phyloP scores from a whole-genome alignment of 805 yeast species.

The Saitoella complicata region DNA sequence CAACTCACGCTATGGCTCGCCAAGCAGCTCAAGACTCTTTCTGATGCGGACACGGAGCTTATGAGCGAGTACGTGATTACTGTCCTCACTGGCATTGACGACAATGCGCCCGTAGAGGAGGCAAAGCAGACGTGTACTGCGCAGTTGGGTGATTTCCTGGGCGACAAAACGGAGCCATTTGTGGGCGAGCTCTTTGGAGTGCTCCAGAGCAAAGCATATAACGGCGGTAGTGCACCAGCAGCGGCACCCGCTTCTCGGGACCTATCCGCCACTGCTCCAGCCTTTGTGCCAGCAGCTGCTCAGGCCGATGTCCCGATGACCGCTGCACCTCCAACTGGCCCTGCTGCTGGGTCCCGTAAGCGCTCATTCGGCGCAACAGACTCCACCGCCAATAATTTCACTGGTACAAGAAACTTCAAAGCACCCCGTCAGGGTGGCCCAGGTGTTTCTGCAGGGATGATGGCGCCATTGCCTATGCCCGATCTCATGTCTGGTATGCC shows the following conservation, averaged over 20 bases:
- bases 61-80: slow-evolving; percentile 31
- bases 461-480: neutral
- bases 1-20: too few species aligned
- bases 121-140: slow-evolving; percentile 19
- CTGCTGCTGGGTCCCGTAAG: neutral
- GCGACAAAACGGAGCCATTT: slow-evolving; percentile 16
- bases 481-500: neutral
- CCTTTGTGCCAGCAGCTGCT: neutral
- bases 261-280: slow-evolving; percentile 1
- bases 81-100: slow-evolving; percentile 18
- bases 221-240: neutral
- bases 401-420: too few species aligned
- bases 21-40: slow-evolving; percentile 1
- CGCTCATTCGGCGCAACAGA: too few species aligned
- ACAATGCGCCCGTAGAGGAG: slow-evolving; percentile 23
- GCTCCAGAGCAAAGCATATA: slow-evolving; percentile 12
- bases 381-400: too few species aligned
- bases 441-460: neutral
- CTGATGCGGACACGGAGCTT: slow-evolving; percentile 29
- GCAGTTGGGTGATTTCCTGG: slow-evolving; percentile 28
- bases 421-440: too few species aligned
- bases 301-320: neutral
- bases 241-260: neutral
- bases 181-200: slow-evolving; percentile 22
- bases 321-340: neutral